Conservation (phyloP, 2,329 filamentous ascomycete genomes). For the Saccharata proteae region DNA sequence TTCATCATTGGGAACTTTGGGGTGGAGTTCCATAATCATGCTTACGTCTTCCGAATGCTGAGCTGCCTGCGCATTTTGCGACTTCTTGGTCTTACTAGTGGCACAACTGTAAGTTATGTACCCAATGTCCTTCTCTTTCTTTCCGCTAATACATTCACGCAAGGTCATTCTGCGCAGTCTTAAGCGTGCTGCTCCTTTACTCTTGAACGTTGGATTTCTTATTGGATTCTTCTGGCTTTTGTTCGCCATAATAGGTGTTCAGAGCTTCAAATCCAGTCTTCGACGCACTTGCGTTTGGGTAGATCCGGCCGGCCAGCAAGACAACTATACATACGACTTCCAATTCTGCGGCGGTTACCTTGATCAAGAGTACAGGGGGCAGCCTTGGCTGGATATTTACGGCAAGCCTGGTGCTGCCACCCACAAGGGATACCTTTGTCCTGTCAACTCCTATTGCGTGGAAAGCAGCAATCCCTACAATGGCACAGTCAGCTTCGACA, state of each 20-base stretch:
- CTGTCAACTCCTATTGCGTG: slow-evolving; percentile 69
- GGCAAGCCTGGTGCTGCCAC: slow-evolving; percentile 38
- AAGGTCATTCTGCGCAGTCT: slow-evolving; percentile 90
- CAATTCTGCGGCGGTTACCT: slow-evolving; percentile 83
- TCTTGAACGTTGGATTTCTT: slow-evolving; percentile 86
- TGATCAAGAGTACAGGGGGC: slow-evolving; percentile 40
- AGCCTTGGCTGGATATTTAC: slow-evolving; percentile 56
- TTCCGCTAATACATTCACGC: slow-evolving; percentile 10
- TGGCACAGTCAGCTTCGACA: slow-evolving; percentile 85
- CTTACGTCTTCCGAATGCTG: slow-evolving; percentile 93
- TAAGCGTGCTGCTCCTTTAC: slow-evolving; percentile 84
- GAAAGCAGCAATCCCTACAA: slow-evolving; percentile 69
- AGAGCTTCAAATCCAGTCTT: slow-evolving; percentile 61
- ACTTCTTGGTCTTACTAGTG: slow-evolving; percentile 81
- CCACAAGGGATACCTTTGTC: slow-evolving; percentile 81
- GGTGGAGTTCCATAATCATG: slow-evolving; percentile 55
- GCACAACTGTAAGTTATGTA: slow-evolving; percentile 64
- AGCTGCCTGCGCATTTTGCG: slow-evolving; percentile 88
- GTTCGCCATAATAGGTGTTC: slow-evolving; percentile 92
- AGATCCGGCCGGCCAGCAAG: slow-evolving; percentile 36
- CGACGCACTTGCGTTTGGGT: slow-evolving; percentile 39
- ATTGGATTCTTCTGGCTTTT: slow-evolving; percentile 96
- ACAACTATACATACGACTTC: slow-evolving; percentile 44
- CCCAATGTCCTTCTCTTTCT: background rate
- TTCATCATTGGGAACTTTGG: slow-evolving; percentile 61